Conservation (phyloP, 139 green algal species). For the Picochlorum costavermella region DNA sequence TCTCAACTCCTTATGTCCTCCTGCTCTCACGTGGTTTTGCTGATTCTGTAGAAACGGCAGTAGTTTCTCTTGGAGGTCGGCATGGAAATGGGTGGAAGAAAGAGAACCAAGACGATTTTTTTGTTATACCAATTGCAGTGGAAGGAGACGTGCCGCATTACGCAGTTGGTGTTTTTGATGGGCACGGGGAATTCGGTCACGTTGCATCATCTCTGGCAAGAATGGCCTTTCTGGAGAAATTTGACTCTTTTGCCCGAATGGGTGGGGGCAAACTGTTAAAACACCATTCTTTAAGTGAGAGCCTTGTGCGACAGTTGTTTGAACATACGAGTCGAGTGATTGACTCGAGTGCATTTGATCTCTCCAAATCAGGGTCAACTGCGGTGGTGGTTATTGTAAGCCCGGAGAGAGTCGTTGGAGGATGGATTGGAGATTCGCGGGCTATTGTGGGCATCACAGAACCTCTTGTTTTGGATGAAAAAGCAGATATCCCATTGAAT, state of each 20-base stretch:
- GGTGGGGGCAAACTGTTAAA: background rate
- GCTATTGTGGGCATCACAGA: constrained; percentile 35
- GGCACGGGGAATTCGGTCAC: constrained; percentile 26
- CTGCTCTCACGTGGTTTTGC: too few species aligned
- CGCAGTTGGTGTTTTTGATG: constrained; percentile 37
- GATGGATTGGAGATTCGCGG: constrained; percentile 47
- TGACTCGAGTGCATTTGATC: constrained; percentile 3
- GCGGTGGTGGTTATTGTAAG: constrained; percentile 30
- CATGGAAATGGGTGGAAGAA: constrained; percentile 20
- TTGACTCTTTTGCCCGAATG: background rate
- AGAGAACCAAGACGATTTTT: constrained; percentile 40
- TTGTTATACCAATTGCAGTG: constrained; percentile 18
- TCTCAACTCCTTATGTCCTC: too few species aligned
- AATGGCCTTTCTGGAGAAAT: constrained; percentile 5
- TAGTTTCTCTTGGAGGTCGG: constrained; percentile 15
- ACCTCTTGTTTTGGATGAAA: background rate
- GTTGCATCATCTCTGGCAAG: constrained; percentile 11
- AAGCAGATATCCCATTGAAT: background rate
- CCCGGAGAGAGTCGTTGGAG: constrained; percentile 22
- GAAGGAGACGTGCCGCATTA: background rate
- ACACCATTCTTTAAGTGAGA: background rate
- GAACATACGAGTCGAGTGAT: constrained; percentile 2
- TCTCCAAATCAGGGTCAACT: constrained; percentile 27
- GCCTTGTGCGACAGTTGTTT: too few species aligned
- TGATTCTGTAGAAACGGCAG: constrained; percentile 10